Percentiles rank a stretch among this genome's conserved stretches.
phyloP scores from a whole-genome alignment of 805 yeast genomes.

The Candida insectorum region DNA sequence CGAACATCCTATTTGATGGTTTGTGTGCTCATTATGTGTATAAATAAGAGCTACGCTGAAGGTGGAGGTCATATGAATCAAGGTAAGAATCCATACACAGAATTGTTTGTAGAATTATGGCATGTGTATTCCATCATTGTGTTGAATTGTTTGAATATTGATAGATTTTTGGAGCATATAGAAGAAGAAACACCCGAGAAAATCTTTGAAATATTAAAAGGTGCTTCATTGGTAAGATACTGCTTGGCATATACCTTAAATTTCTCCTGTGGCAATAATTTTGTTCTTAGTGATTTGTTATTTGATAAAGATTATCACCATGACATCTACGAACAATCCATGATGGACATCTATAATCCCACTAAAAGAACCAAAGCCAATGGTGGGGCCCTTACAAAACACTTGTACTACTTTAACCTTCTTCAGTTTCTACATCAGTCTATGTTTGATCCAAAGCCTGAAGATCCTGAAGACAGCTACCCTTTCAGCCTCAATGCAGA shows the following conservation, averaged over 20 bases:
- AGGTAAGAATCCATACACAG: constrained; percentile 60
- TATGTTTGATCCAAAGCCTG: too few species aligned
- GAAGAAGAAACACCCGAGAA: constrained; percentile 27
- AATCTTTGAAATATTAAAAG: constrained; percentile 44
- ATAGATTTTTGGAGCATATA: constrained; percentile 27
- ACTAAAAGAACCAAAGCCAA: constrained; percentile 40
- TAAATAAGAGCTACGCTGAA: constrained; percentile 30
- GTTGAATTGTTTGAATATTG: constrained; percentile 54
- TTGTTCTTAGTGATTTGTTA: neutral
- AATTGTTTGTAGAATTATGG: constrained; percentile 60
- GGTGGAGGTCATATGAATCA: constrained; percentile 31
- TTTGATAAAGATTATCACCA: constrained; percentile 2
- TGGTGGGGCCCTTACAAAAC: constrained; percentile 20
- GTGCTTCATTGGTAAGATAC: constrained; percentile 61
- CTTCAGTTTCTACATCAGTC: too few species aligned
- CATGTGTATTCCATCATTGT: constrained; percentile 60
- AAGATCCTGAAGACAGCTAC: constrained; percentile 6
- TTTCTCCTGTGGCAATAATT: constrained; percentile 1
- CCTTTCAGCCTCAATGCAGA: constrained; percentile 2
- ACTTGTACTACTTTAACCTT: constrained; percentile 7
- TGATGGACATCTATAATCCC: constrained; percentile 16
- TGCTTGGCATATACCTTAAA: constrained; percentile 55
- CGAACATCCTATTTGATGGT: constrained; percentile 12
- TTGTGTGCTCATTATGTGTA: constrained; percentile 29
- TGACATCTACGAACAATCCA: constrained; percentile 4